phyloP scores from a whole-genome alignment of 164 flowering plant genomes.

The Kalanchoe fedtschenkoi region DNA sequence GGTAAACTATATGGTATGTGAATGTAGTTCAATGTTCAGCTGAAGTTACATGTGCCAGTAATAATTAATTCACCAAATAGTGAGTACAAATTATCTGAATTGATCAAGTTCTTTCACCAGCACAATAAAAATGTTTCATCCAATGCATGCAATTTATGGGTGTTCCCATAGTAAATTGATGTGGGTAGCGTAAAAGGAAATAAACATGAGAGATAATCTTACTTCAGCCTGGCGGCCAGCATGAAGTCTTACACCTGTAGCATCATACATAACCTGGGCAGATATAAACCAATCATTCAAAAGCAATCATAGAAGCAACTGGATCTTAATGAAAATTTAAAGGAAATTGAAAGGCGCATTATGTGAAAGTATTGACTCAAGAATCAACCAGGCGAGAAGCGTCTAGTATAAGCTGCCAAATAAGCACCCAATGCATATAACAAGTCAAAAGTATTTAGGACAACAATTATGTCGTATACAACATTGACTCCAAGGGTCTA shows the following conservation, averaged over 20 bases:
- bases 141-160: not conserved
- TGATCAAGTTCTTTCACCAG: not conserved
- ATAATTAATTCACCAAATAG: not conserved
- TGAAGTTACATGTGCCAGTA: not conserved
- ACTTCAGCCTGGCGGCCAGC: slow-evolving; percentile 96
- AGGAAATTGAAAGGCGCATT: no score
- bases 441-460: no score
- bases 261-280: slow-evolving; percentile 89
- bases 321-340: not conserved
- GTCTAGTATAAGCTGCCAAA: no score
- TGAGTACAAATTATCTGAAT: not conserved
- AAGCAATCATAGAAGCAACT: not conserved
- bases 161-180: not conserved
- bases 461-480: no score
- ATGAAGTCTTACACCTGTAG: slow-evolving; percentile 82
- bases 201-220: slow-evolving; percentile 13
- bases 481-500: no score
- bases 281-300: not conserved
- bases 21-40: not conserved
- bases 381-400: no score
- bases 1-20: not conserved
- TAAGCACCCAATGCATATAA: no score
- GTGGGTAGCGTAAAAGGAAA: no score
- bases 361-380: no score
- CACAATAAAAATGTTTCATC: not conserved